These are phyloP conservation scores for Agaricus bisporus DNA, from an alignment of 768 basidiomycete genomes.

Conservation along the genomic window DNA sequence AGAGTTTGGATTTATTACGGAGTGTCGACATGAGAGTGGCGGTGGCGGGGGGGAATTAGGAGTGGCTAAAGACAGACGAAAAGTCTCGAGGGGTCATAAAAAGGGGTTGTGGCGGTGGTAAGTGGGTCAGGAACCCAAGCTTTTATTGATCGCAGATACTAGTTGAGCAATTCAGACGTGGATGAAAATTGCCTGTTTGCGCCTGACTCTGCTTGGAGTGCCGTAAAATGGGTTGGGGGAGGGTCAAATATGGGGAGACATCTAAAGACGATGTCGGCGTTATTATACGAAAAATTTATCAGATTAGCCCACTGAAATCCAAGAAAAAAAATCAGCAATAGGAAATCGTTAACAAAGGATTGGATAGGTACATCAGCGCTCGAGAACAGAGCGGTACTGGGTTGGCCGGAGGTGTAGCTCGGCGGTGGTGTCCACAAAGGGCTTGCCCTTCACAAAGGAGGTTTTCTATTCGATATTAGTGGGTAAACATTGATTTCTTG, in stretches of 20 bases:
- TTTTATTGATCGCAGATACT: background rate
- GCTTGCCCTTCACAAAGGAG: background rate
- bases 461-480: conserved; percentile 8
- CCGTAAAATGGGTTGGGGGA: background rate
- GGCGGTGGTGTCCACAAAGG: background rate
- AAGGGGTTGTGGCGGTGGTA: background rate
- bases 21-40: background rate
- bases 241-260: background rate
- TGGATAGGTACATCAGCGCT: no score
- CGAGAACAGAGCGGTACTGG: background rate
- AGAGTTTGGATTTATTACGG: conserved; percentile 7
- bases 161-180: background rate
- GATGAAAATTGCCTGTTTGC: background rate
- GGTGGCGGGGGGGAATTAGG: conserved; percentile 1
- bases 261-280: background rate
- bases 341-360: no score
- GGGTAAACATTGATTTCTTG: conserved; percentile 4
- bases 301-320: background rate
- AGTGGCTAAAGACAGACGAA: background rate
- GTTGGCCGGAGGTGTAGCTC: conserved; percentile 6
- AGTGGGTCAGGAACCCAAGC: background rate
- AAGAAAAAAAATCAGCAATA: no score
- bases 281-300: background rate
- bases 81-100: background rate
- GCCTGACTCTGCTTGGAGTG: conserved; percentile 2